Evolutionary conservation across 169 alveolate genomes (phyloP).

Genomic region (Theileria equi): DNA sequence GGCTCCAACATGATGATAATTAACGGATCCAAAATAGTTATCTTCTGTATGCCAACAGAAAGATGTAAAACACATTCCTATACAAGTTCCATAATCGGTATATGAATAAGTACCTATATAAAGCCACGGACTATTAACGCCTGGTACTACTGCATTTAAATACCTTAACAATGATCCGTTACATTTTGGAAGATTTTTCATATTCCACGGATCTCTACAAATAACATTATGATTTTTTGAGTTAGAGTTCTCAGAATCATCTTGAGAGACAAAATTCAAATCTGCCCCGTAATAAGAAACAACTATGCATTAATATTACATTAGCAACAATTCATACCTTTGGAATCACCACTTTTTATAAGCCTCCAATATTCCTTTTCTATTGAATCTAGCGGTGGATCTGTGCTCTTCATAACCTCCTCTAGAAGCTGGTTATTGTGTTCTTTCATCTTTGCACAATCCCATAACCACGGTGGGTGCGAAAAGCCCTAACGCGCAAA

Average conservation of each 20-base stretch:
- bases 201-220: conserved; percentile 73
- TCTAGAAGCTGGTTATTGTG: neutral
- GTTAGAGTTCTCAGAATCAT: conserved; percentile 7
- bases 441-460: conserved; percentile 33
- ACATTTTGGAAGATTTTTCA: conserved; percentile 65
- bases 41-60: conserved; percentile 97
- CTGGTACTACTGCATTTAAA: conserved; percentile 78
- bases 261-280: conserved; percentile 60
- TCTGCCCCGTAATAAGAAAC: conserved; percentile 70
- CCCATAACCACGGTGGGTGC: conserved; percentile 51
- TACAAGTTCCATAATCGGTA: neutral
- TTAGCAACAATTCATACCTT: conserved; percentile 17
- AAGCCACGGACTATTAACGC: conserved; percentile 90
- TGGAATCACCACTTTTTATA: conserved; percentile 50
- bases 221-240: conserved; percentile 34
- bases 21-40: conserved; percentile 87
- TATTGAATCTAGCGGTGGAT: conserved; percentile 37
- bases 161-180: conserved; percentile 77
- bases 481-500: conserved; percentile 48
- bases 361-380: conserved; percentile 68
- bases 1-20: conserved; percentile 90
- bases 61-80: conserved; percentile 89
- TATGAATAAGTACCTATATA: conserved; percentile 63
- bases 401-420: conserved; percentile 10
- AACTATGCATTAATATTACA: neutral